Evolutionary conservation across 257 asterid species (phyloP).

Genomic region (Capsicum baccatum): DNA sequence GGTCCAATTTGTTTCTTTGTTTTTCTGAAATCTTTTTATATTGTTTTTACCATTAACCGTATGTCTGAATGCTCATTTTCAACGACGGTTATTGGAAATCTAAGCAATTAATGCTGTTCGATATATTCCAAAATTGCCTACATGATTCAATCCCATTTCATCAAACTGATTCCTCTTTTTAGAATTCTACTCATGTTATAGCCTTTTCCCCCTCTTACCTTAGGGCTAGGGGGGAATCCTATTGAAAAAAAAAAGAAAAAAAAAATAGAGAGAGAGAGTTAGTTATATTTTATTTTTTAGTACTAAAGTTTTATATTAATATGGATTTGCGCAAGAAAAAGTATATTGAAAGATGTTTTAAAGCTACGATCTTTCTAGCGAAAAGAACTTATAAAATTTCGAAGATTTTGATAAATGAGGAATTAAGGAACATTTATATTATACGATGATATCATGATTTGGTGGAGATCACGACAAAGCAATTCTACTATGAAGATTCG

Average conservation of each 20-base stretch:
- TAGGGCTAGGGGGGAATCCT: not conserved
- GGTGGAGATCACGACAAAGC: not conserved
- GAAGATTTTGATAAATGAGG: not conserved
- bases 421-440: not conserved
- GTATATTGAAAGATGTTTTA: not conserved
- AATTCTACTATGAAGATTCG: not conserved
- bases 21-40: constrained; percentile 10
- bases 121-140: constrained; percentile 46
- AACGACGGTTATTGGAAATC: constrained; percentile 38
- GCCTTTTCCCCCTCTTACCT: too few species aligned
- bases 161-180: constrained; percentile 13
- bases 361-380: too few species aligned
- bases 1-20: not conserved
- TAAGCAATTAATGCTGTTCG: constrained; percentile 62
- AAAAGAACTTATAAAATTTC: not conserved
- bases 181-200: constrained; percentile 9
- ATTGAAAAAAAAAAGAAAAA: too few species aligned
- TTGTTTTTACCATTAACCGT: constrained; percentile 23
- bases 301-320: not conserved
- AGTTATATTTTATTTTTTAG: not conserved
- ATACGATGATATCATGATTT: not conserved
- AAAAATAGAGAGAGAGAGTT: too few species aligned
- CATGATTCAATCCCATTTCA: constrained; percentile 10
- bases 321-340: not conserved
- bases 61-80: constrained; percentile 14